Conservation (phyloP, 345 rosid genomes). For the Arabidopsis thaliana region DNA sequence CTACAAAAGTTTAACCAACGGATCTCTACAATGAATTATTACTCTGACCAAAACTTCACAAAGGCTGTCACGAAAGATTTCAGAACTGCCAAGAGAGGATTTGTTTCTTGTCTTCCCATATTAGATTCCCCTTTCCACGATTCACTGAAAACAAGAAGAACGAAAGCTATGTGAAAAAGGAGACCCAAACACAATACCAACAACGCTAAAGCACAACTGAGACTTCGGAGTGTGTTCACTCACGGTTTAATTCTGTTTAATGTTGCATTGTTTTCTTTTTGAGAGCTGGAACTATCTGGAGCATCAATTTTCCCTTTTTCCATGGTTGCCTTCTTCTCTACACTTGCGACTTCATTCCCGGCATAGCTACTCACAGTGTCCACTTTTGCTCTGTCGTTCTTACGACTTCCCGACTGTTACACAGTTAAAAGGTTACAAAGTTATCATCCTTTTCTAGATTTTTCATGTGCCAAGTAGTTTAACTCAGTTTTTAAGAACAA, state of each 20-base stretch:
- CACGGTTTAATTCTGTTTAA: conserved; percentile 79
- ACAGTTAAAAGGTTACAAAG: conserved; percentile 12
- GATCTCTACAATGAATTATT: conserved; percentile 38
- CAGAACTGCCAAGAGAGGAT: conserved; percentile 59
- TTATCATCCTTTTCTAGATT: background rate
- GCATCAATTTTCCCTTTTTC: conserved; percentile 42
- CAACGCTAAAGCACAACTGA: conserved; percentile 1
- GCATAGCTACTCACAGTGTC: conserved; percentile 13
- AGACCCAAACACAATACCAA: conserved; percentile 14
- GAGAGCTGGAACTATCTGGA: conserved; percentile 39
- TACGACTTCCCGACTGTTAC: conserved; percentile 52
- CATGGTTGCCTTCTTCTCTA: conserved; percentile 33
- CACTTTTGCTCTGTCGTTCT: conserved; percentile 28
- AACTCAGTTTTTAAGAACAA: conserved; percentile 18
- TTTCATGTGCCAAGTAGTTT: background rate
- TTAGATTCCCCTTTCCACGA: conserved; percentile 69
- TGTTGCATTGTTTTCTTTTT: conserved; percentile 53
- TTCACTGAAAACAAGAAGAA: conserved; percentile 55
- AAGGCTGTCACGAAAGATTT: conserved; percentile 64
- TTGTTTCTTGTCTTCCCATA: conserved; percentile 45
- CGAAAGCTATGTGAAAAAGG: conserved; percentile 8
- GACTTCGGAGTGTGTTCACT: conserved; percentile 42
- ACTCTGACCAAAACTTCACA: conserved; percentile 81
- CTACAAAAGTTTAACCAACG: conserved; percentile 17
- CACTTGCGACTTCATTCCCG: conserved; percentile 26